A percentile compares a stretch with the other conserved stretches of the same genome.
Evolutionary conservation across 768 basidiomycete genomes (phyloP).

Genomic region (Podaxis mareebaensis): DNA sequence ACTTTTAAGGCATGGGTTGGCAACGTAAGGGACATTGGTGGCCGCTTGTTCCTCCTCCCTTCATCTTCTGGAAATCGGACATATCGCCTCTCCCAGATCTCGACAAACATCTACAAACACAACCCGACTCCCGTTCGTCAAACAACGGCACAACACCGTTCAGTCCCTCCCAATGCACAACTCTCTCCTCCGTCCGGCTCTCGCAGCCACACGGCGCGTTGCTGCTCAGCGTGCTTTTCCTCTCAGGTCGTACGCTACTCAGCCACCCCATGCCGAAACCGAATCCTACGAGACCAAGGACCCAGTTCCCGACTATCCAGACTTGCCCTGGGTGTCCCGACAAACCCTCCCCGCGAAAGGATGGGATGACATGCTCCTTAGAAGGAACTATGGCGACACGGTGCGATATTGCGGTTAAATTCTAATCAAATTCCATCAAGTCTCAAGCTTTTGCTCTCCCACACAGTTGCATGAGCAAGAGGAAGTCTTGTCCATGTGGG

Average conservation of each 20-base stretch:
- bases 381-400: constrained; percentile 80
- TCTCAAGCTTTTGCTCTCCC: not conserved
- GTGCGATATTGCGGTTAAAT: constrained; percentile 36
- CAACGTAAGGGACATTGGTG: constrained; percentile 13
- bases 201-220: constrained; percentile 26
- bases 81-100: constrained; percentile 3
- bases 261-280: constrained; percentile 16
- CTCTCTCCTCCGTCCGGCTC: constrained; percentile 39
- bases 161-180: constrained; percentile 16
- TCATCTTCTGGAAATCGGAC: constrained; percentile 12
- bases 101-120: constrained; percentile 1
- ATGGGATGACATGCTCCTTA: constrained; percentile 76
- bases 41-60: not conserved
- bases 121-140: not conserved
- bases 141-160: not conserved
- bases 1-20: not conserved
- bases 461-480: constrained; percentile 76
- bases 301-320: constrained; percentile 76
- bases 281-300: constrained; percentile 27
- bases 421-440: not conserved
- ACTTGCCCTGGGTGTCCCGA: constrained; percentile 65
- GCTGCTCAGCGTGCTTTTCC: constrained; percentile 12
- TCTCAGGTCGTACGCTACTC: constrained; percentile 35
- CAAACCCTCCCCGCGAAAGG: constrained; percentile 64
- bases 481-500: constrained; percentile 85